Evolutionary conservation across 2,329 filamentous ascomycete species (phyloP).

Genomic region (Ceratocystis diversiconidia): DNA sequence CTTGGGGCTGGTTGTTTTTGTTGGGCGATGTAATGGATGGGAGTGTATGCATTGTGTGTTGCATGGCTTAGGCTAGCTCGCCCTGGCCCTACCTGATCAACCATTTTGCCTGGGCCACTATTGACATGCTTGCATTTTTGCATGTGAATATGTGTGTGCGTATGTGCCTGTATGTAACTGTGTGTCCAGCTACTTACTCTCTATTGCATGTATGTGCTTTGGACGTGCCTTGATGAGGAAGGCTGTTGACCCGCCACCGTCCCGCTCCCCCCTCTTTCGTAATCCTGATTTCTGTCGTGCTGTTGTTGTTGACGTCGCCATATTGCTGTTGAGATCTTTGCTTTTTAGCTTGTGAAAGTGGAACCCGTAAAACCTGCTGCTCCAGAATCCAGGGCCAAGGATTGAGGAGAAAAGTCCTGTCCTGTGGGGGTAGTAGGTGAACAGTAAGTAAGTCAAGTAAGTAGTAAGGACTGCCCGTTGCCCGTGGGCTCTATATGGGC

Average conservation of each 20-base stretch:
- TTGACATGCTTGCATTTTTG: background rate
- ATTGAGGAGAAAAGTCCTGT: background rate
- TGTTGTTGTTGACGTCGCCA: background rate
- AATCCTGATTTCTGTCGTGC: slow-evolving; percentile 2
- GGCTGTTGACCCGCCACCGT: too few species aligned
- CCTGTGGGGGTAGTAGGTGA: too few species aligned
- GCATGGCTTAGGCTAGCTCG: background rate
- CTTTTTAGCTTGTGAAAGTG: slow-evolving; percentile 6
- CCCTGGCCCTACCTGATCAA: background rate
- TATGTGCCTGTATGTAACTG: background rate
- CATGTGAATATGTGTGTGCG: slow-evolving; percentile 10
- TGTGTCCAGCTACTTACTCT: too few species aligned
- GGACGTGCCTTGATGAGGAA: background rate
- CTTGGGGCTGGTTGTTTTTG: background rate
- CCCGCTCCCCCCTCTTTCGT: background rate
- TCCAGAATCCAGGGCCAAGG: background rate
- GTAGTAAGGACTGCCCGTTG: too few species aligned
- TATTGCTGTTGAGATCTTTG: background rate
- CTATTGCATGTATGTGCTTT: background rate
- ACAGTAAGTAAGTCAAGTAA: too few species aligned
- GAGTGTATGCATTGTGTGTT: background rate
- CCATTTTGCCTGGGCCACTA: background rate
- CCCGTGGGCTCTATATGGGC: too few species aligned
- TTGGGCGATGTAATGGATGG: background rate
- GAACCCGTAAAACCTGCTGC: background rate